phyloP scores from a whole-genome alignment of 192 early-diverging fungal species.

The Coemansia asiatica region DNA sequence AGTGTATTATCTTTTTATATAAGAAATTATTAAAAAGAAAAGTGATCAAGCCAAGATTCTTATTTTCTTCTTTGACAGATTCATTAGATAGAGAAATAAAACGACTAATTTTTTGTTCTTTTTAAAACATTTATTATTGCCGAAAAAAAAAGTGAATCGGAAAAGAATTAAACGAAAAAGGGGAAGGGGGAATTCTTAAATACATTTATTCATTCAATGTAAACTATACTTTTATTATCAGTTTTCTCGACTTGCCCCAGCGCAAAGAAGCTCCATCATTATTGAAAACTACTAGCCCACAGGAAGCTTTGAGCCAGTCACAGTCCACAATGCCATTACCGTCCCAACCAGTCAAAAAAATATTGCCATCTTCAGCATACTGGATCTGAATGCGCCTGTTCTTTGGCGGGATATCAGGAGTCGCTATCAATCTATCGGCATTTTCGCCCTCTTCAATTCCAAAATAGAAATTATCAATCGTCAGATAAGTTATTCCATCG shows the following conservation, averaged over 20 bases:
- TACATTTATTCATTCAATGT: no score
- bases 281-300: neutral
- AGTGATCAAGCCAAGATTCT: no score
- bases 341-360: neutral
- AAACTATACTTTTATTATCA: neutral
- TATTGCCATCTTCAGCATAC: neutral
- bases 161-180: no score
- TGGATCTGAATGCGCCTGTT: neutral
- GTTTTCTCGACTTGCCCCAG: neutral
- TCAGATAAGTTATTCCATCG: neutral
- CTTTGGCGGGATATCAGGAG: neutral
- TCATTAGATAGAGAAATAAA: no score
- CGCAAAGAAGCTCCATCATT: neutral
- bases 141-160: no score
- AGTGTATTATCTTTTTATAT: no score
- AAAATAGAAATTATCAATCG: neutral
- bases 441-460: neutral
- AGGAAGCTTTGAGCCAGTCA: neutral
- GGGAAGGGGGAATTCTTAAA: no score
- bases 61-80: no score
- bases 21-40: no score
- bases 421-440: neutral
- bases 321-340: neutral
- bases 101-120: no score
- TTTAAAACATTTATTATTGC: no score